These are phyloP conservation scores for Penicillium coffeae DNA, from an alignment of 495 filamentous ascomycete genomes.

Conservation along the genomic window DNA sequence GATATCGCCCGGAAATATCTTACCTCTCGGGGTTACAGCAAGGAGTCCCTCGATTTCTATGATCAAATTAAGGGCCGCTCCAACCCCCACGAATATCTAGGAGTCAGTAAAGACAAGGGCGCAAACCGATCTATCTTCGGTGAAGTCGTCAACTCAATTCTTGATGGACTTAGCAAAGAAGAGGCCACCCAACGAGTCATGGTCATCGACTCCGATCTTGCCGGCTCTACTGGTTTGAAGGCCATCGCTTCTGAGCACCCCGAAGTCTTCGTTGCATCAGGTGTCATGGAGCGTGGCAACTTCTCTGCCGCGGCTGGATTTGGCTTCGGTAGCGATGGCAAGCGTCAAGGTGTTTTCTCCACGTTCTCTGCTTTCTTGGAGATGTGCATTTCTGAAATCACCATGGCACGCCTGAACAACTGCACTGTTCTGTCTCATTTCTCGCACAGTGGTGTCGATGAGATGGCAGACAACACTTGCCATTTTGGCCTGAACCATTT, in stretches of 20 bases:
- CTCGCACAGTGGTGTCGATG: slow-evolving; percentile 39
- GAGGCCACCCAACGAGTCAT: slow-evolving; percentile 38
- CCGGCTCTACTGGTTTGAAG: slow-evolving; percentile 39
- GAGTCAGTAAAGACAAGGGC: slow-evolving; percentile 34
- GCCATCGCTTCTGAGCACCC: slow-evolving; percentile 31
- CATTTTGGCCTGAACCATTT: slow-evolving; percentile 42
- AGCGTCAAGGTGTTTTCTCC: slow-evolving; percentile 39
- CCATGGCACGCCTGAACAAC: slow-evolving; percentile 39
- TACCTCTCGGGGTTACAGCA: slow-evolving; percentile 34
- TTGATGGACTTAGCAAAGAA: slow-evolving; percentile 35
- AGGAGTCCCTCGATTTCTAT: slow-evolving; percentile 35
- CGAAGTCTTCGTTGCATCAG: slow-evolving; percentile 32
- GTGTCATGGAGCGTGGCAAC: slow-evolving; percentile 42
- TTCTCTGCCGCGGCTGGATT: slow-evolving; percentile 40
- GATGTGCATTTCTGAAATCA: slow-evolving; percentile 41
- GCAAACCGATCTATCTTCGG: slow-evolving; percentile 36
- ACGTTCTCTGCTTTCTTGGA: slow-evolving; percentile 42
- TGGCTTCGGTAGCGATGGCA: slow-evolving; percentile 36
- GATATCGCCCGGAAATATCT: slow-evolving; percentile 38
- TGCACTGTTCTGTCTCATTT: slow-evolving; percentile 40
- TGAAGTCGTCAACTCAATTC: slow-evolving; percentile 36
- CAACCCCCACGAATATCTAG: slow-evolving; percentile 34
- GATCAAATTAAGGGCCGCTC: slow-evolving; percentile 34
- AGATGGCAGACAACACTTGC: slow-evolving; percentile 44
- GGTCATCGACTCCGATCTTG: slow-evolving; percentile 42